These are phyloP conservation scores for Solanum bukasovii DNA, from an alignment of 257 asterid genomes.

Conservation along the genomic window DNA sequence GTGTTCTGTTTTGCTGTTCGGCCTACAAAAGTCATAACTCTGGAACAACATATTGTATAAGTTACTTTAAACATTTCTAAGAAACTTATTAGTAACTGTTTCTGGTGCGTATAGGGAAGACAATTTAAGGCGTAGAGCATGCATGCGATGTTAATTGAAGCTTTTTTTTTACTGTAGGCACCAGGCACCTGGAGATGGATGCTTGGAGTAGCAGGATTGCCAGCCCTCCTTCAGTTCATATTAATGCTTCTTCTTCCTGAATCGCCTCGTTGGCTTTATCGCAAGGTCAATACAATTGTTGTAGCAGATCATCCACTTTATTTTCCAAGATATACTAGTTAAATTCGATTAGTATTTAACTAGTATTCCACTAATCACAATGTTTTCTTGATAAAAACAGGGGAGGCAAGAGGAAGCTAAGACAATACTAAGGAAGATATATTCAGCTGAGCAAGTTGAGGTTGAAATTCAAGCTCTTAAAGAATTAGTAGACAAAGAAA, in stretches of 20 bases:
- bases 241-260: constrained; percentile 32
- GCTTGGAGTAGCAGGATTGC: constrained; percentile 42
- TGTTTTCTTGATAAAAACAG: neutral
- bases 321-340: neutral
- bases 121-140: neutral
- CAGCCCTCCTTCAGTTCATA: constrained; percentile 28
- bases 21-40: too few relatives aligned
- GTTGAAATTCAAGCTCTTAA: constrained; percentile 19
- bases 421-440: constrained; percentile 23
- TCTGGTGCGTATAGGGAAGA: neutral
- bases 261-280: constrained; percentile 39
- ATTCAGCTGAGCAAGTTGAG: constrained; percentile 20
- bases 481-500: constrained; percentile 22
- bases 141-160: neutral
- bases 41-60: too few relatives aligned
- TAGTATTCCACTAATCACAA: neutral
- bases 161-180: constrained; percentile 9
- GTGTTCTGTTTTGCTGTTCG: neutral
- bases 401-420: constrained; percentile 31
- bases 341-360: neutral
- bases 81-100: neutral
- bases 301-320: neutral
- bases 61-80: too few relatives aligned
- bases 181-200: constrained; percentile 54
- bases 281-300: constrained; percentile 17